Evolutionary conservation across 306 rosid genomes (phyloP).

Genomic region (Castanea sativa): DNA sequence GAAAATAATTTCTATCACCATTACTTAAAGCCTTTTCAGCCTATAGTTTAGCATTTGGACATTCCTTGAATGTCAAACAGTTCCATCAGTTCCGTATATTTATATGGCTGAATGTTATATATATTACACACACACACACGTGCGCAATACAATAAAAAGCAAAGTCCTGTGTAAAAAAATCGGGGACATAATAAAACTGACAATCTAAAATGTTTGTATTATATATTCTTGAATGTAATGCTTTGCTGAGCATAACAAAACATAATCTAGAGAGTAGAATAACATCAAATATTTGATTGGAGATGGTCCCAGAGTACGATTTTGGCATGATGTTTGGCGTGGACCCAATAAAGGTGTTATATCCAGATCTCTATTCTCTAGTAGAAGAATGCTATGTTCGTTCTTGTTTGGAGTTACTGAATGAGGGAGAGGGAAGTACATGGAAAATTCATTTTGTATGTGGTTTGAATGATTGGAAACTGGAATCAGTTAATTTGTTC

Average conservation of each 20-base stretch:
- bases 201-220: neutral
- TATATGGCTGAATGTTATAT: neutral
- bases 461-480: too few species aligned
- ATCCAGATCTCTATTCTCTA: too few species aligned
- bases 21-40: neutral
- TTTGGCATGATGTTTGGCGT: too few species aligned
- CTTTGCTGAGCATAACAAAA: neutral
- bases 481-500: too few species aligned
- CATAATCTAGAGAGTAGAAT: neutral
- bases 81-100: neutral
- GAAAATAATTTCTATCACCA: neutral
- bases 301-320: too few species aligned
- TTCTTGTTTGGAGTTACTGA: too few species aligned
- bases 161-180: neutral
- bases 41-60: neutral
- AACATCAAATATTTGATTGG: too few species aligned
- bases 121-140: too few species aligned
- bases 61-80: neutral
- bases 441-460: too few species aligned
- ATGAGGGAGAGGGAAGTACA: too few species aligned
- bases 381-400: too few species aligned
- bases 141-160: neutral
- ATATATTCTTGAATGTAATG: neutral
- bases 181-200: neutral
- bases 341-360: too few species aligned